These are phyloP conservation scores for Geum urbanum DNA, from an alignment of 306 rosid genomes.

Conservation along the genomic window DNA sequence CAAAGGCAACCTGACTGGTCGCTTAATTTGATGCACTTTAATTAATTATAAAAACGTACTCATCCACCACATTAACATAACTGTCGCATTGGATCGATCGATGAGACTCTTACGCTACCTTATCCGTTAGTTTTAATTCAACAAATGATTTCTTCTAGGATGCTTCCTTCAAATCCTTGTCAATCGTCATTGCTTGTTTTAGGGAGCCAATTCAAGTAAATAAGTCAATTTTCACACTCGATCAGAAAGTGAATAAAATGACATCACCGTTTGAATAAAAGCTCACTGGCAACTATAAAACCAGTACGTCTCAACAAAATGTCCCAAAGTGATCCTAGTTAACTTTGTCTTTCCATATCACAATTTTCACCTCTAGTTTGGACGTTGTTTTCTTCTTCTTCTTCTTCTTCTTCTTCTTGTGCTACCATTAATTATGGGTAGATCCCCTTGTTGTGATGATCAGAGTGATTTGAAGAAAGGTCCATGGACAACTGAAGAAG, in stretches of 20 bases:
- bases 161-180: slow-evolving; percentile 22
- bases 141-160: background rate
- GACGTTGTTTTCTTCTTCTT: background rate
- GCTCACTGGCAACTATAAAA: slow-evolving; percentile 47
- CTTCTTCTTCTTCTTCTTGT: background rate
- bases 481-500: slow-evolving; percentile 96
- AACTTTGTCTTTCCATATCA: background rate
- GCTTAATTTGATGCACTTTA: background rate
- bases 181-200: slow-evolving; percentile 26
- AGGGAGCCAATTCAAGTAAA: slow-evolving; percentile 16
- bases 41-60: background rate
- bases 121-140: slow-evolving; percentile 30
- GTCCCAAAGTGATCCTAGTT: slow-evolving; percentile 7
- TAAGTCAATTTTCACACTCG: background rate
- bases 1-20: slow-evolving; percentile 6
- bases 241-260: slow-evolving; percentile 20
- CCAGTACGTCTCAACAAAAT: slow-evolving; percentile 19
- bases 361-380: background rate
- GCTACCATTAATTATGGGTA: slow-evolving; percentile 43
- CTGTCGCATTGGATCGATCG: slow-evolving; percentile 24
- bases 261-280: slow-evolving; percentile 39
- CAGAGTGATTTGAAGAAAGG: slow-evolving; percentile 67
- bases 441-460: slow-evolving; percentile 70
- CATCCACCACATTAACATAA: slow-evolving; percentile 9
- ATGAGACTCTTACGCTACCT: slow-evolving; percentile 40